Evolutionary conservation across 208 protist species (phyloP), one percentile per base, ranked within the genome.

Genomic region (Trypanosoma caninum): DNA sequence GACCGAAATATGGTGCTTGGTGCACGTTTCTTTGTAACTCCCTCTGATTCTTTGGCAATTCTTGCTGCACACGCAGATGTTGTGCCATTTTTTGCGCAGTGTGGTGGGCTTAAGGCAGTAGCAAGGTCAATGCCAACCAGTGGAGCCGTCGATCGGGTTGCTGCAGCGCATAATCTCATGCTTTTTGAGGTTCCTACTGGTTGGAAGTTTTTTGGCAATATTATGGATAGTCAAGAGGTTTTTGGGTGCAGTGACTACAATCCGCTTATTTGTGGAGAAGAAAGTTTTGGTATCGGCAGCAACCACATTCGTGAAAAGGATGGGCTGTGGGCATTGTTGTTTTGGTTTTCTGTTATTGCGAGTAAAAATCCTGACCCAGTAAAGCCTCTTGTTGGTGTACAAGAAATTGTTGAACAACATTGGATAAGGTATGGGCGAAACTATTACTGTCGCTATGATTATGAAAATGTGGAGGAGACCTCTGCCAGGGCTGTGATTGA

Each of bases 181-280:
- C 69, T 86, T 34, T 98, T 95, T 75, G 94, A 98, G 59, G 86
- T 90, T 16, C 97, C 97, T 18, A 98, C 97, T 13, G 97, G 98
- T 34, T 99, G 98, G 98, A 99, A 99, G 81, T 99, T 97, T 82
- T 99, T 99, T 80, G 97, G 97, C 58, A 99, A 99, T 74, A 76
- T 99, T 20, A 99, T 99, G 97, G 98, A 99, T 74, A 85, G 87
- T 60, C 62, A 67, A 28, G 82, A 76, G 46, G 64, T 82, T 11
- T 89, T 80, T 63, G 64, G 69, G 42, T 61, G 63, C n/a, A 41
- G 47, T 41, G 76, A 94, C 48, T 92, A 77, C 65, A 87, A 77
- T 48, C 83, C 94, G 4, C 76, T 90, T 22, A 87, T 99, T 46
- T 99, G 98, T 76, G 98, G 98, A 40, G 98, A 99, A 84, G 98